phyloP scores from a whole-genome alignment of 352 stramenopile genomes.

The Pythium angustatum region DNA sequence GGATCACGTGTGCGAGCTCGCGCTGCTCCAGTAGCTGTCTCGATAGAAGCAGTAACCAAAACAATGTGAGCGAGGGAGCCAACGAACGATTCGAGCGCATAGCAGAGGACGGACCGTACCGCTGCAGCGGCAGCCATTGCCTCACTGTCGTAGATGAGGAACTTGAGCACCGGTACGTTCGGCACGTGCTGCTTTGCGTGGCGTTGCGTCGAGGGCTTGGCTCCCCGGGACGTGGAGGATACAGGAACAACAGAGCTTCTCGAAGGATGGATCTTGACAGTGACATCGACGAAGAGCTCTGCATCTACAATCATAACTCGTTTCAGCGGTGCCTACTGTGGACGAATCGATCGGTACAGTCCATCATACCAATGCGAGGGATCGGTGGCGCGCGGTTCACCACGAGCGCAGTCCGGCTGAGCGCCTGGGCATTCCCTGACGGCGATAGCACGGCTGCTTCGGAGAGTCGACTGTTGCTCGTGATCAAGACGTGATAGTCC shows the following conservation, averaged over 20 bases:
- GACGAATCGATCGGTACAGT: neutral
- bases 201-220: neutral
- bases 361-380: slow-evolving; percentile 50
- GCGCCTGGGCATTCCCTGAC: no score
- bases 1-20: slow-evolving; percentile 3
- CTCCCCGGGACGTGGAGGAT: neutral
- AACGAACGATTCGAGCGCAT: neutral
- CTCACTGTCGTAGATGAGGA: slow-evolving; percentile 17
- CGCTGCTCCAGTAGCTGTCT: slow-evolving; percentile 20
- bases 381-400: slow-evolving; percentile 53
- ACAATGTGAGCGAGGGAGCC: neutral
- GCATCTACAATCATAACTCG: slow-evolving; percentile 6
- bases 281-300: slow-evolving; percentile 20
- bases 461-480: neutral
- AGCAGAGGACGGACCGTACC: slow-evolving; percentile 8
- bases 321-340: no score
- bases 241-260: neutral
- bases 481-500: slow-evolving; percentile 52
- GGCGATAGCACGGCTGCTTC: neutral
- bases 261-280: neutral
- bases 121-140: slow-evolving; percentile 12
- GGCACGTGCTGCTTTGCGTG: neutral
- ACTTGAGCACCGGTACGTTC: slow-evolving; percentile 2
- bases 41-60: no score
- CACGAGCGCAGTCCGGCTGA: slow-evolving; percentile 39